phyloP scores from a whole-genome alignment of 2,329 filamentous ascomycete species.

The Monosporascus sp. region DNA sequence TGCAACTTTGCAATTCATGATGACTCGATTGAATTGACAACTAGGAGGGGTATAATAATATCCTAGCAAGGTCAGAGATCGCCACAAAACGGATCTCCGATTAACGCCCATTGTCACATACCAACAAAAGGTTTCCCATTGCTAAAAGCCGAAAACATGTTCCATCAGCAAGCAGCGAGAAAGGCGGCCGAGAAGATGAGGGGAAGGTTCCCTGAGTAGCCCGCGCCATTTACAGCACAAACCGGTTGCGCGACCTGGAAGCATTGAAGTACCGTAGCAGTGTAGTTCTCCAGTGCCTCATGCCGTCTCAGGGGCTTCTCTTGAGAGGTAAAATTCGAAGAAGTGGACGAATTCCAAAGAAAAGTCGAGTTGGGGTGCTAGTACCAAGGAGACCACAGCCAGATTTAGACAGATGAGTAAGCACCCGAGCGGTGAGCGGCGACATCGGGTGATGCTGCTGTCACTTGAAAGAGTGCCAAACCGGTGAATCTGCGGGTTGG shows the following conservation, averaged over 20 bases:
- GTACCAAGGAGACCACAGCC: too few species aligned
- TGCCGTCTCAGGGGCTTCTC: too few species aligned
- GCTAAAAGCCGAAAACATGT: constrained; percentile 16
- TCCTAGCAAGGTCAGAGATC: constrained; percentile 30
- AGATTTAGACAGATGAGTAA: too few species aligned
- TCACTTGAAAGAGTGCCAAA: too few species aligned
- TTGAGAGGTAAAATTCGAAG: too few species aligned
- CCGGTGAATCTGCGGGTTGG: too few species aligned
- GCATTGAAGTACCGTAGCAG: constrained; percentile 10
- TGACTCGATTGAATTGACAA: constrained; percentile 59
- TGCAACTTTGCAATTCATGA: constrained; percentile 61
- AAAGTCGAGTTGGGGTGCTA: too few species aligned
- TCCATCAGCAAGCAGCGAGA: constrained; percentile 15
- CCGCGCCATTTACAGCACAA: not conserved
- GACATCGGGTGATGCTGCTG: too few species aligned
- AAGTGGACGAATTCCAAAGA: too few species aligned
- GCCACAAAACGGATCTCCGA: not conserved
- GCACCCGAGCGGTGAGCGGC: too few species aligned
- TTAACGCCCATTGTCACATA: constrained; percentile 7
- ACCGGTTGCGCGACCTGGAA: constrained; percentile 18
- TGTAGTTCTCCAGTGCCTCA: not conserved
- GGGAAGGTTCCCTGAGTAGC: not conserved
- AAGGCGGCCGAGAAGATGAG: constrained; percentile 1
- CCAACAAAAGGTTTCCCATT: constrained; percentile 18
- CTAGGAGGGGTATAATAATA: constrained; percentile 56